phyloP scores from a whole-genome alignment of 2,329 filamentous ascomycete genomes.

The Colletotrichum lindemuthianum region DNA sequence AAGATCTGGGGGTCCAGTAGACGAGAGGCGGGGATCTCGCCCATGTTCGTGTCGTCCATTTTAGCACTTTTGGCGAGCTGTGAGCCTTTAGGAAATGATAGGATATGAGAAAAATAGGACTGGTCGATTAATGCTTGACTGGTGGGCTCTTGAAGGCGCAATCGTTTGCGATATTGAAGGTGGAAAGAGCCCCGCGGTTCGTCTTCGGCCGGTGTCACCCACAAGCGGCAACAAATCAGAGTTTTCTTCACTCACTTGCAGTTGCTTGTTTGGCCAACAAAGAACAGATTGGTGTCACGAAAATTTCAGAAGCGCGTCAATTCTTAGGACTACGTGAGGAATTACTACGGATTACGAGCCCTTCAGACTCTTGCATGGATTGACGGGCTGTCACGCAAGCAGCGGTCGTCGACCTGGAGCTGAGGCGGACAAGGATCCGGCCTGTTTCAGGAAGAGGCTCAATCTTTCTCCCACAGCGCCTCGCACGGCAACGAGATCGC shows the following conservation, averaged over 20 bases:
- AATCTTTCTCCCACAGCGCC: background rate
- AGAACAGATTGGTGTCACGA: background rate
- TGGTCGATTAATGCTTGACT: too few relatives aligned
- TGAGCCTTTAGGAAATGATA: background rate
- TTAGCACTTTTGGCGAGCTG: background rate
- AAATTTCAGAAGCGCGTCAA: background rate
- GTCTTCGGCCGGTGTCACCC: background rate
- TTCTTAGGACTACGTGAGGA: background rate
- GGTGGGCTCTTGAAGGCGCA: too few relatives aligned
- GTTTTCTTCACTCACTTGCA: conserved; percentile 17
- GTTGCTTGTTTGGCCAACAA: background rate
- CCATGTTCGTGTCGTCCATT: conserved; percentile 38
- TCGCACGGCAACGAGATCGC: too few relatives aligned
- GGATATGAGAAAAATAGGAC: too few relatives aligned
- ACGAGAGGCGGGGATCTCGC: conserved; percentile 38
- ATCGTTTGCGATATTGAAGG: background rate
- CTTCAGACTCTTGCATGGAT: background rate
- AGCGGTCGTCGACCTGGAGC: background rate
- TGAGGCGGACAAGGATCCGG: background rate
- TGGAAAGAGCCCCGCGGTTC: background rate
- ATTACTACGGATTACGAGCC: background rate
- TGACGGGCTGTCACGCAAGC: background rate
- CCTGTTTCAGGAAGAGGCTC: background rate
- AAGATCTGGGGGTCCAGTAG: conserved; percentile 83
- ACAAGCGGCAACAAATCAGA: conserved; percentile 16